Base-by-base conservation (phyloP, 345 rosid genomes). In the Dimocarpus longan region DNA sequence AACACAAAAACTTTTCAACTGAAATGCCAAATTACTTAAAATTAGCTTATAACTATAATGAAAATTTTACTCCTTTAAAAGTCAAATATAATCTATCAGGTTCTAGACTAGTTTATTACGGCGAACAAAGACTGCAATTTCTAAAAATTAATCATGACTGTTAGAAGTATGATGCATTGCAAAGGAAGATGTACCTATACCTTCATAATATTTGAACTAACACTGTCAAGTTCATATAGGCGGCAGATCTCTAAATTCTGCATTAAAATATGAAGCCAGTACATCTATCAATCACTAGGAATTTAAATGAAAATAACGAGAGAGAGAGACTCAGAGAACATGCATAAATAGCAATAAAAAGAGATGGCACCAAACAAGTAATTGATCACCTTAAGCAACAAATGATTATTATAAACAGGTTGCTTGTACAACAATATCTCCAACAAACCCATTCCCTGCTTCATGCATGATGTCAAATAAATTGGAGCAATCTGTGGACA, bases 171-270 rank as follows among this genome's bases (percentile, higher is more conserved):
- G 54, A 68, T 40, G 43, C 60, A 22, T 82, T 60, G 69, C 64
- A 54, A 39, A 46, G 52, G 66, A 26, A 59, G 8, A 79, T 19
- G 37, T 46, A 57, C 37, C 21, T 56, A 62, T 86, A 95, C 99
- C 98, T 92, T 94, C 98, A 91, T 94, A 78, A 92, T 90, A 71
- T 86, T 88, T 75, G 93, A 85, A 76, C 92, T 90, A 84, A 90
- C 85, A 75, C 46, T 70, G 68, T 88, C 88, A 60, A 93, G 97
- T 43, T 95, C 92, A 83, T 94, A 91, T 12, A 95, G 85, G 68
- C 97, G 96, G 84, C 97, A 92, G 81, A 95, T 89, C 89, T 95
- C 98, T 80, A 95, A 76, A 66, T 87, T 93, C 99, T 95, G 91
- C 86, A 87, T 11, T 48, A 76, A 70, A 60, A n/a, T 70, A 57